Evolutionary conservation across 176 grass and related monocot genomes (phyloP).

Genomic region (Otatea glauca): DNA sequence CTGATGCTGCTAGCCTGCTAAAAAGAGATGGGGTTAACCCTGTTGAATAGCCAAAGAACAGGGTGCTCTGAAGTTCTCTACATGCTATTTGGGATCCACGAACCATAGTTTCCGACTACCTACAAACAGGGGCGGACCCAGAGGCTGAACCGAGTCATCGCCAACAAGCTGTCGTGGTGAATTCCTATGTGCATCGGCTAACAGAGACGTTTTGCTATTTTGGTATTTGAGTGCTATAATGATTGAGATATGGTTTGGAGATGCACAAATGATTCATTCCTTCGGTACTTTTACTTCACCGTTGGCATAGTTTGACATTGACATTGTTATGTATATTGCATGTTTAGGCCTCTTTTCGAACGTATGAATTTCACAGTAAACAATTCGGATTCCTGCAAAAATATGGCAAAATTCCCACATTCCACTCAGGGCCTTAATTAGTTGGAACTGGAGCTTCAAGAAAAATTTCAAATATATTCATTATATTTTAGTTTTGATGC

Average conservation of each 20-base stretch:
- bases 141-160: not conserved
- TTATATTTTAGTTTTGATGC: not conserved
- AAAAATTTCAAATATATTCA: not conserved
- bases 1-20: conserved; percentile 5
- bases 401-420: not conserved
- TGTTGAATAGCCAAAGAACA: conserved; percentile 21
- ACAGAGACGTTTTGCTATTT: not conserved
- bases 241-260: not conserved
- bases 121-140: not conserved
- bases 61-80: not conserved
- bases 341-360: not conserved
- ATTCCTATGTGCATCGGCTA: not conserved
- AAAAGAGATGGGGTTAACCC: not conserved
- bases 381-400: not conserved
- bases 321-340: not conserved
- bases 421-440: not conserved
- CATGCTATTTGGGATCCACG: not conserved
- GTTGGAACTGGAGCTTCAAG: not conserved
- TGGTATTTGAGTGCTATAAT: not conserved
- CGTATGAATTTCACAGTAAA: not conserved
- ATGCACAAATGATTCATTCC: not conserved
- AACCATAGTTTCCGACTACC: not conserved
- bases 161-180: not conserved
- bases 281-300: not conserved
- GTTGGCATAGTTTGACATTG: not conserved